Evolutionary conservation across 2,329 filamentous ascomycete species (phyloP).

Genomic region (Fusarium brachygibbosum): DNA sequence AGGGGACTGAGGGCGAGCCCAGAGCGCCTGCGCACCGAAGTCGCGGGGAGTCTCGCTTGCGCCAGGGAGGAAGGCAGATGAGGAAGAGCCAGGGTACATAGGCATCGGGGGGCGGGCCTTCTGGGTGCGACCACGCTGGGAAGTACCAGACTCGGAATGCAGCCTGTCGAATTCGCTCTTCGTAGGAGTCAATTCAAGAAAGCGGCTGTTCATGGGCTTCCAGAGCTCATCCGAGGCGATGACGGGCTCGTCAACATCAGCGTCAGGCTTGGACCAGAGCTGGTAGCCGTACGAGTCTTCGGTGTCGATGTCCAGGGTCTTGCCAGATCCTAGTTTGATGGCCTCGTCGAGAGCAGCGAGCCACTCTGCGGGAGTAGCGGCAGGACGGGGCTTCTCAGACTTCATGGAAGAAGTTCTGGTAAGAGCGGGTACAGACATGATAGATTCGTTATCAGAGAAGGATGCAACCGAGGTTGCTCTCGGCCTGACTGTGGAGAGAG

Average conservation of each 20-base stretch:
- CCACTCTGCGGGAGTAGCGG: conserved; percentile 54
- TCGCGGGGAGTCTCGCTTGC: conserved; percentile 47
- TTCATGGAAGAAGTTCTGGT: conserved; percentile 45
- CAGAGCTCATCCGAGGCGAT: conserved; percentile 40
- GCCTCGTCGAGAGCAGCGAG: conserved; percentile 55
- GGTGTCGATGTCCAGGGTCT: conserved; percentile 22
- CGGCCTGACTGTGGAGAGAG: conserved; percentile 40
- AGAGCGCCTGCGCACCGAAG: conserved; percentile 47
- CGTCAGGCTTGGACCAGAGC: conserved; percentile 45
- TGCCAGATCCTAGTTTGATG: conserved; percentile 32
- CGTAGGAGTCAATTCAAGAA: conserved; percentile 40
- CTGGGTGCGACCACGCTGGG: conserved; percentile 39
- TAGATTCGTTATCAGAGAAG: conserved; percentile 32
- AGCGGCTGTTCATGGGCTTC: conserved; percentile 41
- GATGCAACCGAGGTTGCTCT: conserved; percentile 42
- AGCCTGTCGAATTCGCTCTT: conserved; percentile 38
- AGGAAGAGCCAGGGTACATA: conserved; percentile 39
- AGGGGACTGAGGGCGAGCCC: conserved; percentile 36
- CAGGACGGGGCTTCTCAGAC: conserved; percentile 38
- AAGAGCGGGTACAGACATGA: conserved; percentile 23
- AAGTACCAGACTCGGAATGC: conserved; percentile 42
- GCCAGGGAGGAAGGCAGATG: conserved; percentile 44
- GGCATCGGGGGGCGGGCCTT: conserved; percentile 43
- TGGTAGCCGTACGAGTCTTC: conserved; percentile 41
- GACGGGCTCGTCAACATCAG: conserved; percentile 12